Evolutionary conservation across 2,329 filamentous ascomycete species (phyloP).

Genomic region (Colletotrichum lini): DNA sequence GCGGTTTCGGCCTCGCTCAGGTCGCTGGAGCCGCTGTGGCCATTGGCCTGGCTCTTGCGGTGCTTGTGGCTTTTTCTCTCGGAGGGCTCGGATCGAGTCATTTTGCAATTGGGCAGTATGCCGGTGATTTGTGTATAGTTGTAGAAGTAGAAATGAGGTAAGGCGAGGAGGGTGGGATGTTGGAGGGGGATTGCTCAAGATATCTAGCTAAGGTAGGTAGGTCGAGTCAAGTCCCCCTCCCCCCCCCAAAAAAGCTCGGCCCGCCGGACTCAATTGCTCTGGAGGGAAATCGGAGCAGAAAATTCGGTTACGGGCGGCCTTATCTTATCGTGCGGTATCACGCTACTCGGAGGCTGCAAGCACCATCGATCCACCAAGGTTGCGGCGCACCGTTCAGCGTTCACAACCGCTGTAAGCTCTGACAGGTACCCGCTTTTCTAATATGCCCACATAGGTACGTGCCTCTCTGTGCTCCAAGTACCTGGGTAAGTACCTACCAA

Average conservation of each 20-base stretch:
- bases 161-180: conserved; percentile 6
- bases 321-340: conserved; percentile 35
- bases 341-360: neutral
- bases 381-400: conserved; percentile 18
- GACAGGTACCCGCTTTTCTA: conserved; percentile 1
- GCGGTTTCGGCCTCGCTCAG: conserved; percentile 40
- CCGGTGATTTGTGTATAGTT: conserved; percentile 21
- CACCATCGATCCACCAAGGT: conserved; percentile 21
- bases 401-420: neutral
- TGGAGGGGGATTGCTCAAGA: conserved; percentile 15
- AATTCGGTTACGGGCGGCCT: conserved; percentile 37
- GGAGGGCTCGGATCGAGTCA: conserved; percentile 49
- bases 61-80: conserved; percentile 52
- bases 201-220: neutral
- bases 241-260: conserved; percentile 2
- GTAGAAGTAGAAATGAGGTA: neutral
- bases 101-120: conserved; percentile 52
- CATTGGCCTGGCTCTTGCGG: conserved; percentile 47
- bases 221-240: conserved; percentile 2
- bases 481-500: neutral
- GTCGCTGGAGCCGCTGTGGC: conserved; percentile 43
- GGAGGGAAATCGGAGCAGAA: conserved; percentile 40
- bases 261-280: conserved; percentile 28
- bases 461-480: too few species aligned
- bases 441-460: neutral